Conservation (phyloP, 306 rosid species). For the Quillaja saponaria region DNA sequence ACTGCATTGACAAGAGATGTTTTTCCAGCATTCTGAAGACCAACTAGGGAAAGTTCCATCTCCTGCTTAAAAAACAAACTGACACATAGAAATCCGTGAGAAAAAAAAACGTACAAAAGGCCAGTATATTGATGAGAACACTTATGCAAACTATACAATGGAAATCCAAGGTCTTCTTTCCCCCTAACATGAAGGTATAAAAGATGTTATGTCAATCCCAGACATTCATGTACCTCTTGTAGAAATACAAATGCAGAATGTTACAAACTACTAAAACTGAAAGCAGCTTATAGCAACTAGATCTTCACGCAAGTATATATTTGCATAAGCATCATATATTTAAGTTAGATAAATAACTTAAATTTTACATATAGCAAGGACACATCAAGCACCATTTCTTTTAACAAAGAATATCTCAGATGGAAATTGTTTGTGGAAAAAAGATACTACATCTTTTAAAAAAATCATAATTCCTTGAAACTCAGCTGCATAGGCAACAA, state of each 20-base stretch:
- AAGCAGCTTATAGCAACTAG: not conserved
- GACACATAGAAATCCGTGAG: conserved; percentile 24
- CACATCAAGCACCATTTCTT: too few relatives aligned
- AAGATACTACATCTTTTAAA: not conserved
- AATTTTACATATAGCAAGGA: not conserved
- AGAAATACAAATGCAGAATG: not conserved
- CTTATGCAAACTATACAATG: conserved; percentile 4
- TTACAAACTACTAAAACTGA: not conserved
- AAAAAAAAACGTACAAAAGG: conserved; percentile 12
- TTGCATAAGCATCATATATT: not conserved
- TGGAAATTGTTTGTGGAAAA: not conserved
- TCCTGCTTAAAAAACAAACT: conserved; percentile 92
- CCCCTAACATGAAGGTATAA: not conserved
- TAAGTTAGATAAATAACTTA: not conserved
- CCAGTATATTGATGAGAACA: not conserved
- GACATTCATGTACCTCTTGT: not conserved
- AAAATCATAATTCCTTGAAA: not conserved
- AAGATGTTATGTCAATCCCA: not conserved
- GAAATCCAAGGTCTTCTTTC: not conserved
- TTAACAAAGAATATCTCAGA: not conserved
- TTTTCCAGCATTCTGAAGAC: conserved; percentile 98
- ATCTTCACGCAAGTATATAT: not conserved
- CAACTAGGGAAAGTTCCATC: conserved; percentile 95
- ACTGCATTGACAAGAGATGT: conserved; percentile 83
- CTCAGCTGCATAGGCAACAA: not conserved